Conservation (phyloP, 768 basidiomycete species). For the Rhizopogon sp. region DNA sequence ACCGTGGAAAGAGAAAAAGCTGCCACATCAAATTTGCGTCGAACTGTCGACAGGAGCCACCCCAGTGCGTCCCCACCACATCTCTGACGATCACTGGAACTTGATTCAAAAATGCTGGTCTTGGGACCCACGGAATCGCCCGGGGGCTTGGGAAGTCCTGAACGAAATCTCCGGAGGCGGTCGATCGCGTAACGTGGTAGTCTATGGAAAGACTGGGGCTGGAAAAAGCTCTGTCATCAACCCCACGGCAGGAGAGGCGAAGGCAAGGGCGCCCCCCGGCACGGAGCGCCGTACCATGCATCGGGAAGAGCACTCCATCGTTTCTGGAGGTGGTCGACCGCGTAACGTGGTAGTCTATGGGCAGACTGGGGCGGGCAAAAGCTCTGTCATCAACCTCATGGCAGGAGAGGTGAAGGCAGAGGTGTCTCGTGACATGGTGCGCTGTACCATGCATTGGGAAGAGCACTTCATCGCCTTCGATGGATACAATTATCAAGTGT, state of each 20-base stretch:
- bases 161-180: too few relatives aligned
- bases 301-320: too few relatives aligned
- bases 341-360: conserved; percentile 27
- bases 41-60: neutral
- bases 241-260: conserved; percentile 29
- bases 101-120: neutral
- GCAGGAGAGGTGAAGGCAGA: conserved; percentile 22
- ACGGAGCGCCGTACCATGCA: too few relatives aligned
- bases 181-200: too few relatives aligned
- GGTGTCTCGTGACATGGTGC: conserved; percentile 21
- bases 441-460: conserved; percentile 25
- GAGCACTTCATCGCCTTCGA: conserved; percentile 21
- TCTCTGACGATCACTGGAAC: neutral
- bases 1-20: neutral
- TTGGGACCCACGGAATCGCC: neutral
- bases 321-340: too few relatives aligned
- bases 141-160: neutral
- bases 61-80: neutral
- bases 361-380: conserved; percentile 30
- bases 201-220: conserved; percentile 37
- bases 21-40: neutral
- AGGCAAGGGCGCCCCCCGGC: too few relatives aligned
- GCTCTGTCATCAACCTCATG: conserved; percentile 34
- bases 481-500: conserved; percentile 19
- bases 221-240: conserved; percentile 32